These are phyloP conservation scores for Waltergamsia citrina DNA, from an alignment of 2,329 filamentous ascomycete species.

Conservation along the genomic window DNA sequence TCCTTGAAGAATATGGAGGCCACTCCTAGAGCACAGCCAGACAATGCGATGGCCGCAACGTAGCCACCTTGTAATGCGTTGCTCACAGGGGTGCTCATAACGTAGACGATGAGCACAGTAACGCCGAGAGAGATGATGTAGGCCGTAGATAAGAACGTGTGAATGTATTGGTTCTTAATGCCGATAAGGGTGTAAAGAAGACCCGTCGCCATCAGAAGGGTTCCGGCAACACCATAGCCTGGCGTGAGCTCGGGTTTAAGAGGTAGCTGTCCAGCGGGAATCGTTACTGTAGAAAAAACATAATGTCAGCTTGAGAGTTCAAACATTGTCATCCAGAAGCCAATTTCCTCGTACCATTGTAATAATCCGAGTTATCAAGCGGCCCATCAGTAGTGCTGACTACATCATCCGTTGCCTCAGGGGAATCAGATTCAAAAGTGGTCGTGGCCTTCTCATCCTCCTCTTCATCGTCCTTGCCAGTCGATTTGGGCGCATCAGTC, in stretches of 20 bases:
- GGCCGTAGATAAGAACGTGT: conserved; percentile 71
- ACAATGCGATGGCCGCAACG: conserved; percentile 66
- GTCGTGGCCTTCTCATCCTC: background rate
- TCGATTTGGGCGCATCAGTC: conserved; percentile 6
- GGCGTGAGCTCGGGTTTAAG: conserved; percentile 69
- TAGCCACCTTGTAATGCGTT: conserved; percentile 77
- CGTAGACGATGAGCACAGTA: conserved; percentile 76
- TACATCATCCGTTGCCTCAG: conserved; percentile 8
- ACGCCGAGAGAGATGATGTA: conserved; percentile 66
- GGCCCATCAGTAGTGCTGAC: conserved; percentile 8
- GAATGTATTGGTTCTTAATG: conserved; percentile 71
- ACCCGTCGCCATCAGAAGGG: conserved; percentile 67
- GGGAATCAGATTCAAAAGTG: conserved; percentile 7
- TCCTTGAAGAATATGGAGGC: conserved; percentile 73
- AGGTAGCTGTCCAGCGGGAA: conserved; percentile 51
- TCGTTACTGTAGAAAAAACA: conserved; percentile 2
- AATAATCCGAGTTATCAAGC: conserved; percentile 17
- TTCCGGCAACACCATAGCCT: conserved; percentile 69
- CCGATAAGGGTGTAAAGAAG: conserved; percentile 64
- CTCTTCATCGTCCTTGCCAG: background rate
- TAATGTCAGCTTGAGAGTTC: background rate
- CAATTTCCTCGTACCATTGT: conserved; percentile 20
- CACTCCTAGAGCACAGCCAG: conserved; percentile 65
- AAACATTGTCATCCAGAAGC: background rate
- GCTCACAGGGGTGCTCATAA: conserved; percentile 71